Evolutionary conservation across 1,284 basidiomycete genomes (phyloP).

Genomic region (Leccinum griseonigrum): DNA sequence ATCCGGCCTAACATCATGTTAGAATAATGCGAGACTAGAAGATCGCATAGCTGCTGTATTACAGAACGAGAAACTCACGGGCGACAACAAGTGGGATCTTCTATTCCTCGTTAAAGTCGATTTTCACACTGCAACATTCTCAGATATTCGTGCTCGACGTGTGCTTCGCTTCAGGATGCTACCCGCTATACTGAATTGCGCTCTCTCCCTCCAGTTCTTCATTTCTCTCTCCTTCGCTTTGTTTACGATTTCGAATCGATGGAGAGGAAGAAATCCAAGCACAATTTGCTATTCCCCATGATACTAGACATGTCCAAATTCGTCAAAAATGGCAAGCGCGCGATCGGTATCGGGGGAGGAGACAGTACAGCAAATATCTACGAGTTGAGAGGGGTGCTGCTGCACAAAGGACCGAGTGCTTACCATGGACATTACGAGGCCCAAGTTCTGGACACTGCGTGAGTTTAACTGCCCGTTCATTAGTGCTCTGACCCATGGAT

Average conservation of each 20-base stretch:
- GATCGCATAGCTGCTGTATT: constrained; percentile 64
- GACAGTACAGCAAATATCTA: constrained; percentile 45
- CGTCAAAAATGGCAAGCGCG: constrained; percentile 35
- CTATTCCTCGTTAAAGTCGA: not conserved
- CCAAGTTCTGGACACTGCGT: constrained; percentile 80
- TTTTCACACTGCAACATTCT: not conserved
- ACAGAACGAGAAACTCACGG: constrained; percentile 68
- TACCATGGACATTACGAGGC: constrained; percentile 93
- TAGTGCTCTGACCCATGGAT: constrained; percentile 9
- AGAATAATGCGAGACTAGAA: constrained; percentile 74
- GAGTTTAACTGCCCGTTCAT: constrained; percentile 27
- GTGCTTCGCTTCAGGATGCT: constrained; percentile 71
- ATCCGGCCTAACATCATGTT: constrained; percentile 4
- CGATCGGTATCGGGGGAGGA: constrained; percentile 7
- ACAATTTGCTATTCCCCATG: constrained; percentile 71
- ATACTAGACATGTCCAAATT: constrained; percentile 73
- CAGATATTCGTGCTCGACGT: constrained; percentile 78
- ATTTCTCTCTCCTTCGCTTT: constrained; percentile 88
- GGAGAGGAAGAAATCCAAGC: constrained; percentile 83
- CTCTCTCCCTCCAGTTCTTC: constrained; percentile 77
- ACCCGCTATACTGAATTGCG: constrained; percentile 69
- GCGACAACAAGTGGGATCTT: constrained; percentile 68
- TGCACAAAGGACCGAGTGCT: constrained; percentile 85
- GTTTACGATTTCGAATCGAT: constrained; percentile 76
- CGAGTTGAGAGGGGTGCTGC: constrained; percentile 76